Percentiles rank a stretch among this genome's conserved stretches.
Conservation (phyloP, 2,329 filamentous ascomycete genomes). For the Cytospora piceicola region DNA sequence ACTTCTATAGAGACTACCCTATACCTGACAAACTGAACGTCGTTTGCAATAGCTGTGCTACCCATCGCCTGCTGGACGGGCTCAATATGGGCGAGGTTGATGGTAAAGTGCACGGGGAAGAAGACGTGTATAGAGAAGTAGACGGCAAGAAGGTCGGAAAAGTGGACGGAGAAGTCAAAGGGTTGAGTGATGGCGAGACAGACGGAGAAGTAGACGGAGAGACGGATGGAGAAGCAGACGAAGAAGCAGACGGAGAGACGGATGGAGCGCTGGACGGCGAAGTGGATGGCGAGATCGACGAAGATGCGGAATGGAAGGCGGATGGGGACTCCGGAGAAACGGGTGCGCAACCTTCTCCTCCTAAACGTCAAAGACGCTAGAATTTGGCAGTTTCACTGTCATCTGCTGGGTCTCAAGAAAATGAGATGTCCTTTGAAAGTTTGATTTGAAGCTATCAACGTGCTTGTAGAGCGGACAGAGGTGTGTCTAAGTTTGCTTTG, state of each 20-base stretch:
- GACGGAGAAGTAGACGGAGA: background rate
- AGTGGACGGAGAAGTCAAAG: background rate
- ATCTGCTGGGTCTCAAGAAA: background rate
- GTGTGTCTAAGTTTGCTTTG: too few relatives aligned
- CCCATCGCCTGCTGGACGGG: background rate
- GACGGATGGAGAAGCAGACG: background rate
- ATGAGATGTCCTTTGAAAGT: background rate
- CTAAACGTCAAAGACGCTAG: too few relatives aligned
- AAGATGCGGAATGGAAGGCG: too few relatives aligned
- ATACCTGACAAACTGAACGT: slow-evolving; percentile 4
- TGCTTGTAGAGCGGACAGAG: too few relatives aligned
- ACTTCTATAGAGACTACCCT: background rate
- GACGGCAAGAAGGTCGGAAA: background rate
- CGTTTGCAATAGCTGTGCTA: slow-evolving; percentile 15
- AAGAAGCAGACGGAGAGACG: background rate
- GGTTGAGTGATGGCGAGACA: background rate
- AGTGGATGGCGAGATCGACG: too few relatives aligned
- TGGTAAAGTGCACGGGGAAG: background rate
- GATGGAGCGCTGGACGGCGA: background rate
- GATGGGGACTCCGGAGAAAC: too few relatives aligned
- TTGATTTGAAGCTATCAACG: too few relatives aligned
- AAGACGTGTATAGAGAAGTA: background rate
- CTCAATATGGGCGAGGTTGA: background rate
- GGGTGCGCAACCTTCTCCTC: too few relatives aligned
- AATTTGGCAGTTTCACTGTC: background rate